Evolutionary conservation across 2,329 filamentous ascomycete species (phyloP).

Genomic region (Nigrospora sphaerica): DNA sequence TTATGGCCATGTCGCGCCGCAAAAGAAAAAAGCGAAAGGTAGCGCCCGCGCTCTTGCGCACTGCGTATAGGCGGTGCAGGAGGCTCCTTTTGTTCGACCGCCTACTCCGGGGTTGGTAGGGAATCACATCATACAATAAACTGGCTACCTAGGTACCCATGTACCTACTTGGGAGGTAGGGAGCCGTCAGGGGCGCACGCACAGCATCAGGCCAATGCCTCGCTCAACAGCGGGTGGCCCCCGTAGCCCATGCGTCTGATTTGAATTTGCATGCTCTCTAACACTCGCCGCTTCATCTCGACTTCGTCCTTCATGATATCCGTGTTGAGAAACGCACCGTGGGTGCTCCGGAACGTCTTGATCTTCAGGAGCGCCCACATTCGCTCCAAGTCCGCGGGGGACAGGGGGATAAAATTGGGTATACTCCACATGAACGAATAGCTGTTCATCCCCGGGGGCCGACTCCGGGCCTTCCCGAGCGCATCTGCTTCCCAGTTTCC

Average conservation of each 20-base stretch:
- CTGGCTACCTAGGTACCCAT: too few relatives aligned
- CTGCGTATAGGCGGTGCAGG: too few relatives aligned
- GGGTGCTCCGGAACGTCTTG: slow-evolving; percentile 57
- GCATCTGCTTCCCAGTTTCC: slow-evolving; percentile 39
- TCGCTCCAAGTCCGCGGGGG: slow-evolving; percentile 51
- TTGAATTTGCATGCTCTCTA: slow-evolving; percentile 75
- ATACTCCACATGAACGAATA: slow-evolving; percentile 74
- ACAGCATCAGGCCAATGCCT: slow-evolving; percentile 8
- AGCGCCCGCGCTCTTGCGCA: too few relatives aligned
- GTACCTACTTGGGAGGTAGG: too few relatives aligned
- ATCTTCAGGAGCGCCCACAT: slow-evolving; percentile 65
- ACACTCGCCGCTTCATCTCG: slow-evolving; percentile 54
- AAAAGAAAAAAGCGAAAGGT: too few relatives aligned
- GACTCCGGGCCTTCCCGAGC: slow-evolving; percentile 22
- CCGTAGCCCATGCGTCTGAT: slow-evolving; percentile 42
- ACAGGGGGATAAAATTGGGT: slow-evolving; percentile 67
- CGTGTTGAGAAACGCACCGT: slow-evolving; percentile 58
- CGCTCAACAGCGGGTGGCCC: slow-evolving; percentile 30
- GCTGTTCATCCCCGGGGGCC: slow-evolving; percentile 38
- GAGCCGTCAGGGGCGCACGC: too few relatives aligned
- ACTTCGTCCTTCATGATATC: slow-evolving; percentile 47
- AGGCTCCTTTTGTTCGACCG: too few relatives aligned
- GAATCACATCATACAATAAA: too few relatives aligned
- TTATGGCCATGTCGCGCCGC: too few relatives aligned
- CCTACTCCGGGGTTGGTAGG: too few relatives aligned